Evolutionary conservation across 495 filamentous ascomycete genomes (phyloP), one percentile per base, ranked within the genome.

Genomic region (Penicillium chermesinum): DNA sequence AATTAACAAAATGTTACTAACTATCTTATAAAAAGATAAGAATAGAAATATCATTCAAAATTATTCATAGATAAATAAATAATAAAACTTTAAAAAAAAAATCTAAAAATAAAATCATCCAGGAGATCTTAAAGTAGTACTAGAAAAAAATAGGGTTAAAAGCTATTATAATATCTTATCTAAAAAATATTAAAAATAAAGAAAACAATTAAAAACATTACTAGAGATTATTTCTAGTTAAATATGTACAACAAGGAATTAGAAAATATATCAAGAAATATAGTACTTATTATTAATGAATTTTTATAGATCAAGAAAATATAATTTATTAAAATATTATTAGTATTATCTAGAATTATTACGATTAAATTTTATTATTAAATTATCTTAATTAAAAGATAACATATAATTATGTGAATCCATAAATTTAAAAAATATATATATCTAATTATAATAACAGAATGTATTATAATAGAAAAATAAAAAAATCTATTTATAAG

Each of bases 191-290:
- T 36, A 8, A 9, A 42, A 37, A 37, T 9, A 32, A 50, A 17
- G 18, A 50, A 25, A 50, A 55, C 3, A 50, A 41, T 17, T 39
- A 50, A 12, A 34, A 55, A 16, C 20, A 50, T 21, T 14, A 55
- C 19, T 46, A 46, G 33, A 20, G 12, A 40, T 12, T 14, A 34
- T 15, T 50, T 16, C 12, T 47, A 47, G 7, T 35, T 43, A 42
- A 30, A 30, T 30, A 4, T 30, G 10, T 30, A 30, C 10, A 30
- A 10, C 4, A 30, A 30, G n/a, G 10, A 30, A 10, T 30, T 5
- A 30, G 25, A 10, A 30, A 10, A 5, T 30, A 30, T 30, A 30
- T 30, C 10, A 30, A 10, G 25, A 30, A 30, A 30, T 30, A 30
- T 30, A 30, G 10, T 30, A 30, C 10, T 5, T 30, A 30, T 30